Conservation (phyloP, 192 early-diverging fungal species). For the Funneliformis geosporum region DNA sequence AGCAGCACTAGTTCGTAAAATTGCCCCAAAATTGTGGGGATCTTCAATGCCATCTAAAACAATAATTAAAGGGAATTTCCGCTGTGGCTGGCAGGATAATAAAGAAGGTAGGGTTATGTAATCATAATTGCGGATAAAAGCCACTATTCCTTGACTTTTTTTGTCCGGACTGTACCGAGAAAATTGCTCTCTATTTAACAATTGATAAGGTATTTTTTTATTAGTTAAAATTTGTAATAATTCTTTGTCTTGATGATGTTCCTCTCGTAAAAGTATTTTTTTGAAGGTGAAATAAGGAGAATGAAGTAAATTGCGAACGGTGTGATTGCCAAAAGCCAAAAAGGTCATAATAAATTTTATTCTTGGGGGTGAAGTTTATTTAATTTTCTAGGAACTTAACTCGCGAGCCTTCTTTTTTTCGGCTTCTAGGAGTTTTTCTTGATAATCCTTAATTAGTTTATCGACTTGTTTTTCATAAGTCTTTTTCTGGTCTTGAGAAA, state of each 20-base stretch:
- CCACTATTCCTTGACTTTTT: constrained; percentile 25
- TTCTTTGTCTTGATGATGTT: not conserved
- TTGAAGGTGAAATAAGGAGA: constrained; percentile 23
- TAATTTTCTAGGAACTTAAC: no score
- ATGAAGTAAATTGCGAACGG: constrained; percentile 11
- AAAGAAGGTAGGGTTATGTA: not conserved
- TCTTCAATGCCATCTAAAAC: constrained; percentile 18
- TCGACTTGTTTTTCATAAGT: constrained; percentile 14
- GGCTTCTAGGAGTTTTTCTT: not conserved
- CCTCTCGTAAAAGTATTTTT: not conserved
- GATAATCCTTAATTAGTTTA: not conserved
- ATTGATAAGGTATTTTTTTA: not conserved
- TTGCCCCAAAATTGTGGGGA: constrained; percentile 27
- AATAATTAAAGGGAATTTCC: constrained; percentile 19
- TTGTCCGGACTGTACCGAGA: constrained; percentile 23
- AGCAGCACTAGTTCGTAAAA: constrained; percentile 14
- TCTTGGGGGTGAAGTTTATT: no score
- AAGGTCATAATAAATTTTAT: constrained; percentile 33
- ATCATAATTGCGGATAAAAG: constrained; percentile 10
- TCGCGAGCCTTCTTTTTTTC: constrained; percentile 8
- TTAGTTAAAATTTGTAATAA: not conserved
- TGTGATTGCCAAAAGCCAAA: constrained; percentile 27
- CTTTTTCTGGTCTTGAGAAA: constrained; percentile 21
- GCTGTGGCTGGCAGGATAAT: not conserved
- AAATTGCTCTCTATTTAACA: constrained; percentile 4